phyloP scores from a whole-genome alignment of 768 basidiomycete species.

The Hypholoma fasciculare region DNA sequence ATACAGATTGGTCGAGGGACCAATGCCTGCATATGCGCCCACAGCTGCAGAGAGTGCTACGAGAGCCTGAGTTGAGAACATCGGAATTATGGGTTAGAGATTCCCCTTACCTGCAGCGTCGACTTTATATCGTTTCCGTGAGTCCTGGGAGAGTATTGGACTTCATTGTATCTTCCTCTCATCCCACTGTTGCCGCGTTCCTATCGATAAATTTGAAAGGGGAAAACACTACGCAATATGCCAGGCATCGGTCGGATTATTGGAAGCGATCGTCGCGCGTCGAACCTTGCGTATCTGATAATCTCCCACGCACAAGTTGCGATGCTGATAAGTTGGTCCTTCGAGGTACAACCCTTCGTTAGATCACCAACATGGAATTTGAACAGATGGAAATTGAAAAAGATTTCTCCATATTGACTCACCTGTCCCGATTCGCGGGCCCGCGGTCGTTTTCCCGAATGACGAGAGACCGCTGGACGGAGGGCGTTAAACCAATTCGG shows the following conservation, averaged over 20 bases:
- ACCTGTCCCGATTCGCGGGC: background rate
- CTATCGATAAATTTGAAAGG: background rate
- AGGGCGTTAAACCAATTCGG: background rate
- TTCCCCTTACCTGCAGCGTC: background rate
- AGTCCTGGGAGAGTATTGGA: too few species aligned
- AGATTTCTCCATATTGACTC: background rate
- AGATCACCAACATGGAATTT: background rate
- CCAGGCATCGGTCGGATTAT: background rate
- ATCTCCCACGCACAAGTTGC: background rate
- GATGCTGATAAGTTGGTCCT: background rate
- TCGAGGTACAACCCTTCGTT: background rate
- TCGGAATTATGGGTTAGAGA: background rate
- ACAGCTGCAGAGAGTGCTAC: constrained; percentile 4
- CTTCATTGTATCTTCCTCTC: background rate
- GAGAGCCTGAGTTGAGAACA: constrained; percentile 3
- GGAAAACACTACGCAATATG: background rate
- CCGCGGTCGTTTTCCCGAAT: background rate
- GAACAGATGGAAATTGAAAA: background rate
- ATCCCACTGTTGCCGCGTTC: background rate
- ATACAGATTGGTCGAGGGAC: constrained; percentile 31
- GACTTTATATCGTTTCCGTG: background rate
- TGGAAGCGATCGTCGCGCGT: background rate
- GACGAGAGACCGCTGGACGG: background rate
- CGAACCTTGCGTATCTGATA: background rate
- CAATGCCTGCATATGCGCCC: constrained; percentile 9